phyloP scores from a whole-genome alignment of 2,329 filamentous ascomycete species.

The Hypoxylon rubiginosum region DNA sequence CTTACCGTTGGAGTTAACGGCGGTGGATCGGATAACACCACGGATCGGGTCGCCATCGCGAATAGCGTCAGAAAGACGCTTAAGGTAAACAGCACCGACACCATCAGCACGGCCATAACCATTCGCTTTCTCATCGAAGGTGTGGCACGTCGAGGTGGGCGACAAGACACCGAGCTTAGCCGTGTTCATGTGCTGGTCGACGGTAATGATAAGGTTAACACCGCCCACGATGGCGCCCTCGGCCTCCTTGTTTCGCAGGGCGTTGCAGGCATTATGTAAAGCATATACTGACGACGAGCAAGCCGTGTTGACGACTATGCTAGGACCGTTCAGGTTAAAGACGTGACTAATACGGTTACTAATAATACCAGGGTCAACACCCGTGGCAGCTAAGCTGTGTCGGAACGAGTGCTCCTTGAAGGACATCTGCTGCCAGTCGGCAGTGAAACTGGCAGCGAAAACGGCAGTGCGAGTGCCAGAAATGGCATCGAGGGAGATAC shows the following conservation, averaged over 20 bases:
- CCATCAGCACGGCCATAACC: conserved; percentile 48
- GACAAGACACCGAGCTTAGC: conserved; percentile 53
- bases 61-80: conserved; percentile 48
- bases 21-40: conserved; percentile 45
- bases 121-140: conserved; percentile 48
- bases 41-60: conserved; percentile 47
- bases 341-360: conserved; percentile 32
- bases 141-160: conserved; percentile 47
- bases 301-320: conserved; percentile 53
- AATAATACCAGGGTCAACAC: conserved; percentile 25
- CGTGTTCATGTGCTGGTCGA: conserved; percentile 49
- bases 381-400: conserved; percentile 26
- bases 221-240: conserved; percentile 53
- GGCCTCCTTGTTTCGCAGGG: conserved; percentile 47
- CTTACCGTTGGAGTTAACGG: conserved; percentile 49
- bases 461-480: conserved; percentile 46
- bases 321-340: conserved; percentile 41
- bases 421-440: conserved; percentile 39
- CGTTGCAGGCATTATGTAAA: conserved; percentile 49
- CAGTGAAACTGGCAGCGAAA: conserved; percentile 30
- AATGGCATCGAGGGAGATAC: conserved; percentile 48
- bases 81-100: conserved; percentile 44
- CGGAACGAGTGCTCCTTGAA: conserved; percentile 24
- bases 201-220: conserved; percentile 52
- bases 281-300: conserved; percentile 55